Evolutionary conservation across 1,284 basidiomycete species (phyloP).

Genomic region (Sparassis latifolia): DNA sequence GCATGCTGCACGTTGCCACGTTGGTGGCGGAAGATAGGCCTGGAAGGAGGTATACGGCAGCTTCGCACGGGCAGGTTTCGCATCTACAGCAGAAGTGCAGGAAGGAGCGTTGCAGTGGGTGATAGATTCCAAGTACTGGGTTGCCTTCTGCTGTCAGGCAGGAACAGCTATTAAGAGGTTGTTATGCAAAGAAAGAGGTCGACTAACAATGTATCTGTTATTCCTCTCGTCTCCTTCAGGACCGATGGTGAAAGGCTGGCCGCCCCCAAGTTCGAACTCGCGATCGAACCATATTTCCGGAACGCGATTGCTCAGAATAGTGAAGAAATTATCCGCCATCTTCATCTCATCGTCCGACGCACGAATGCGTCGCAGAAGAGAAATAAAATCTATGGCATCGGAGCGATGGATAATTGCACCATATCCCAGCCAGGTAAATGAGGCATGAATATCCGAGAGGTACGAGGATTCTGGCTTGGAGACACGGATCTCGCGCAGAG

Average conservation of each 20-base stretch:
- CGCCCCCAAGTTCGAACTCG: constrained; percentile 51
- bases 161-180: too few species aligned
- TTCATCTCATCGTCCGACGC: constrained; percentile 43
- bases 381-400: constrained; percentile 41
- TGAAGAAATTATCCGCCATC: constrained; percentile 70
- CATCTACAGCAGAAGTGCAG: constrained; percentile 8
- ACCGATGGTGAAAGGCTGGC: constrained; percentile 57
- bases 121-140: constrained; percentile 33
- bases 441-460: constrained; percentile 37
- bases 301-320: constrained; percentile 46
- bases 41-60: constrained; percentile 17
- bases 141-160: constrained; percentile 31
- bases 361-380: constrained; percentile 37
- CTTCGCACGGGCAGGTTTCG: constrained; percentile 7
- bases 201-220: constrained; percentile 48
- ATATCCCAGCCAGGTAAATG: constrained; percentile 64
- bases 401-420: constrained; percentile 47
- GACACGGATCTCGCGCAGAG: constrained; percentile 22
- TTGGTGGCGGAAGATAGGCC: constrained; percentile 5
- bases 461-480: constrained; percentile 8
- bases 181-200: neutral
- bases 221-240: constrained; percentile 52
- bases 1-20: constrained; percentile 37
- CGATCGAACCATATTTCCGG: constrained; percentile 57
- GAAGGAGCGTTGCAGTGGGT: constrained; percentile 17